Percentiles rank a stretch among this genome's conserved stretches.
Conservation (phyloP, 805 yeast genomes). For the Nakazawaea molendinolei region DNA sequence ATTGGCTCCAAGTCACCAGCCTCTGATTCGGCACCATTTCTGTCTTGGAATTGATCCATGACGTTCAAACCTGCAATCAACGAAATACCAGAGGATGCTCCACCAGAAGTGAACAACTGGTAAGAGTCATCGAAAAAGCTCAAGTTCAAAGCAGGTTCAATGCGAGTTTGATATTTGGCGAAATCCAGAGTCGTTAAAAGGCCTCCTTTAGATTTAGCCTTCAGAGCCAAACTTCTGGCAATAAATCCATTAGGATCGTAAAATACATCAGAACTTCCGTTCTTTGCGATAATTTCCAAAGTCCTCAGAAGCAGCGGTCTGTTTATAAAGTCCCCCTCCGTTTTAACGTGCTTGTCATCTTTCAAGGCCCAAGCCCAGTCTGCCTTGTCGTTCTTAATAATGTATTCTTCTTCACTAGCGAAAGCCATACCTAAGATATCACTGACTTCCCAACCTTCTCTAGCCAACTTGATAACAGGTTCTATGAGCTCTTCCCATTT, state of each 20-base stretch:
- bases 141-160: slow-evolving; percentile 37
- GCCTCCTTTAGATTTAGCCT: slow-evolving; percentile 57
- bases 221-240: slow-evolving; percentile 48
- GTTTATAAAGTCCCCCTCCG: slow-evolving; percentile 51
- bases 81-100: slow-evolving; percentile 83
- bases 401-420: slow-evolving; percentile 26
- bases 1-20: slow-evolving; percentile 36
- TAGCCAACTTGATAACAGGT: slow-evolving; percentile 67
- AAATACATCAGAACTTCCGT: slow-evolving; percentile 72
- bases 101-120: slow-evolving; percentile 49
- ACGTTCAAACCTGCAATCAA: slow-evolving; percentile 68
- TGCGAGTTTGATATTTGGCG: slow-evolving; percentile 45
- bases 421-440: slow-evolving; percentile 38
- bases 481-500: slow-evolving; percentile 66
- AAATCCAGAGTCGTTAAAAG: slow-evolving; percentile 62
- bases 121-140: slow-evolving; percentile 20
- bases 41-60: slow-evolving; percentile 38
- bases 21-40: slow-evolving; percentile 20
- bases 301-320: slow-evolving; percentile 65
- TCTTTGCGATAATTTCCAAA: slow-evolving; percentile 58
- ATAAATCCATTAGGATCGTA: slow-evolving; percentile 80
- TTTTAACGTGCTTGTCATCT: slow-evolving; percentile 23
- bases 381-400: slow-evolving; percentile 24
- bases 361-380: slow-evolving; percentile 55
- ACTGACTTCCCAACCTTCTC: slow-evolving; percentile 56